Evolutionary conservation across 2,329 filamentous ascomycete species (phyloP).

Genomic region (Calycina marina): DNA sequence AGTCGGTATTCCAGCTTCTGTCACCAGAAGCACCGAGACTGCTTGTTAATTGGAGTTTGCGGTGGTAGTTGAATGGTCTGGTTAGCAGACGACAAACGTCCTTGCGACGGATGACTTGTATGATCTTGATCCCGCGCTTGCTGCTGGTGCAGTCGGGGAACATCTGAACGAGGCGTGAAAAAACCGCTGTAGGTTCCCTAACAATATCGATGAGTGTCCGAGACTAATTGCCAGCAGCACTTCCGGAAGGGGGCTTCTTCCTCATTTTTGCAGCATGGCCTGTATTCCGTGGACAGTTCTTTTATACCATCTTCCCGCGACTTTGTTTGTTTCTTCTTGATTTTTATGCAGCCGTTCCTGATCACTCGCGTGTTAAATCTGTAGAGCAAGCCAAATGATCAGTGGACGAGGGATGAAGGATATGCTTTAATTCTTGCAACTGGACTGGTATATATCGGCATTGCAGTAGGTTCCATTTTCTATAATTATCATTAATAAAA

Average conservation of each 20-base stretch:
- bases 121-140: conserved; percentile 8
- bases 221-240: not conserved
- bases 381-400: not conserved
- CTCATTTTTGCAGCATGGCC: conserved; percentile 7
- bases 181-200: conserved; percentile 4
- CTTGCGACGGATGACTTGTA: conserved; percentile 21
- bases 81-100: conserved; percentile 19
- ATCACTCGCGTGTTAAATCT: conserved; percentile 7
- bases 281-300: conserved; percentile 8
- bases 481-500: not conserved
- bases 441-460: conserved; percentile 12
- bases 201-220: not conserved
- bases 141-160: conserved; percentile 5
- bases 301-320: conserved; percentile 11
- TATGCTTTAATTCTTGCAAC: conserved; percentile 14
- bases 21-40: conserved; percentile 21
- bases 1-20: conserved; percentile 7
- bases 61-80: conserved; percentile 25
- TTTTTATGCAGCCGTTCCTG: conserved; percentile 14
- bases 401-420: conserved; percentile 7
- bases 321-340: conserved; percentile 15
- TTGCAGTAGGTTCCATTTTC: conserved; percentile 6
- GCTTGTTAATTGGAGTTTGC: conserved; percentile 22
- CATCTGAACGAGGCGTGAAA: conserved; percentile 8
- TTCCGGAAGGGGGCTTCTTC: conserved; percentile 4